A percentile compares a stretch with the other conserved stretches of the same genome.
Conservation (phyloP, 192 early-diverging fungal species). For the Podila verticillata region DNA sequence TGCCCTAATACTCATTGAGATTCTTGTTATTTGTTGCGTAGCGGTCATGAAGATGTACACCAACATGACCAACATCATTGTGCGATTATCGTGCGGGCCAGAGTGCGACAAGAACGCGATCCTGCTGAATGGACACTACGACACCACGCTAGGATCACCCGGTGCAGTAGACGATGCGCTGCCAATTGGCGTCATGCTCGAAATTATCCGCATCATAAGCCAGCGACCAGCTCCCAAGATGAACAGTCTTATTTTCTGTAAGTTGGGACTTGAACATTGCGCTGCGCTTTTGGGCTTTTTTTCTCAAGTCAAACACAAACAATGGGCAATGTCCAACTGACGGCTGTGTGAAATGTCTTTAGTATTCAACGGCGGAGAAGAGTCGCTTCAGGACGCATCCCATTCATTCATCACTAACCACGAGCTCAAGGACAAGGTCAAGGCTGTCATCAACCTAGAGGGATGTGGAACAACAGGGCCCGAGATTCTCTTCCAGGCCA, state of each 20-base stretch:
- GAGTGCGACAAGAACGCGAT: constrained; percentile 70
- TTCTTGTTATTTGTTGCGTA: constrained; percentile 10
- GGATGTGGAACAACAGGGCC: constrained; percentile 72
- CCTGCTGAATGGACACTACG: constrained; percentile 76
- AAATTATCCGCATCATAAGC: constrained; percentile 63
- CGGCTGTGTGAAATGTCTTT: constrained; percentile 3
- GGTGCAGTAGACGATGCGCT: constrained; percentile 73
- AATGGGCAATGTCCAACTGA: not conserved
- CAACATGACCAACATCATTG: constrained; percentile 77
- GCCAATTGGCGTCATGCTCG: constrained; percentile 75
- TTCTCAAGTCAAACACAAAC: not conserved
- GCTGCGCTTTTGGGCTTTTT: not conserved
- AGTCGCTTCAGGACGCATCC: constrained; percentile 78
- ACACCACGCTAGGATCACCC: constrained; percentile 66
- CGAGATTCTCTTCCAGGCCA: constrained; percentile 82
- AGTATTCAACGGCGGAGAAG: constrained; percentile 85
- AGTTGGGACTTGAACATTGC: not conserved
- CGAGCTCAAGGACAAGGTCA: constrained; percentile 57
- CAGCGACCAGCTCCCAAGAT: constrained; percentile 49
- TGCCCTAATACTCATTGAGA: not conserved
- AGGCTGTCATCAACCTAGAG: constrained; percentile 81
- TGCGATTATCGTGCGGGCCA: constrained; percentile 70
- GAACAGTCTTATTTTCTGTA: constrained; percentile 63
- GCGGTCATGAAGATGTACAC: constrained; percentile 70
- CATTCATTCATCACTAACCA: constrained; percentile 77